phyloP scores from a whole-genome alignment of 2,329 filamentous ascomycete species.

The Metarhizium album region DNA sequence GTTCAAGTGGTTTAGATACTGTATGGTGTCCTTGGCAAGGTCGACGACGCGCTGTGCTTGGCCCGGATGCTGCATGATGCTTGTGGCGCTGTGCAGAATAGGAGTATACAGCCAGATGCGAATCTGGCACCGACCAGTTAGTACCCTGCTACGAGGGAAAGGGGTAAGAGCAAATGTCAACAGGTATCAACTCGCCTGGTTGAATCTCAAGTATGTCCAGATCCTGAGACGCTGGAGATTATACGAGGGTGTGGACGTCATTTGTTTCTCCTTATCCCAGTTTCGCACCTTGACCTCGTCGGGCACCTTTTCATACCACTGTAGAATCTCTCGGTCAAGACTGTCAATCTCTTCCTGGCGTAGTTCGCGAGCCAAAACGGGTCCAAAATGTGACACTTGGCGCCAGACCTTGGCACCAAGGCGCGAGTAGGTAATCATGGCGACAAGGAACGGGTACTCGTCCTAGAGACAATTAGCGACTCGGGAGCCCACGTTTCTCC shows the following conservation, averaged over 20 bases:
- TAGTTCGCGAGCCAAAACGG: slow-evolving; percentile 48
- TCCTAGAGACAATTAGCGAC: slow-evolving; percentile 22
- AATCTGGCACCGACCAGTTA: slow-evolving; percentile 38
- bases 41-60: slow-evolving; percentile 67
- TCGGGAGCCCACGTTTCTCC: background rate
- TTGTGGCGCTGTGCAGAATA: slow-evolving; percentile 72
- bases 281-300: slow-evolving; percentile 47
- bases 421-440: slow-evolving; percentile 76
- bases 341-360: slow-evolving; percentile 66
- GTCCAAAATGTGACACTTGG: slow-evolving; percentile 60
- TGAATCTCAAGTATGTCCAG: slow-evolving; percentile 74
- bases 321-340: slow-evolving; percentile 71
- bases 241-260: slow-evolving; percentile 47
- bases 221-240: slow-evolving; percentile 66
- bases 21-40: slow-evolving; percentile 66
- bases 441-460: slow-evolving; percentile 59
- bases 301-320: slow-evolving; percentile 75
- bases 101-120: slow-evolving; percentile 83
- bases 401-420: slow-evolving; percentile 82
- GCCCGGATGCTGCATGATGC: slow-evolving; percentile 64
- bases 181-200: slow-evolving; percentile 41
- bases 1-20: slow-evolving; percentile 59
- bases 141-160: background rate
- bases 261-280: slow-evolving; percentile 43
- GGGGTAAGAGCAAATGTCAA: no score